These are phyloP conservation scores for Tirmania nivea DNA, from an alignment of 495 filamentous ascomycete genomes.

Conservation along the genomic window DNA sequence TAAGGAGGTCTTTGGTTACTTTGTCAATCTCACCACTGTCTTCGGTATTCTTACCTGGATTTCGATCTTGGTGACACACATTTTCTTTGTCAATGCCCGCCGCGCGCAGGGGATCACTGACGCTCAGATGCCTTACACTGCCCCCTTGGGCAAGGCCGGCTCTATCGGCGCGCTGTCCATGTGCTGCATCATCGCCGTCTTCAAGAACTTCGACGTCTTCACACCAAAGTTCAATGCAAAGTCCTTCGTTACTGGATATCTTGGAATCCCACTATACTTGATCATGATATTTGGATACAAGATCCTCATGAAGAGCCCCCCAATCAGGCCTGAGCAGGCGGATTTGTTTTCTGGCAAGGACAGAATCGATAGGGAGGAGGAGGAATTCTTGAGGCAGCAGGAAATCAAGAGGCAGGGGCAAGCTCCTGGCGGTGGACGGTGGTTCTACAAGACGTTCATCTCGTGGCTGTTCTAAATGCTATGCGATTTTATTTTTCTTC, in stretches of 20 bases:
- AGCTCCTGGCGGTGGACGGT: conserved; percentile 11
- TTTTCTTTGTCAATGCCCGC: conserved; percentile 55
- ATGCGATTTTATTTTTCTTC: not conserved
- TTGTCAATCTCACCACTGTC: conserved; percentile 64
- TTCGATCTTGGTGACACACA: conserved; percentile 62
- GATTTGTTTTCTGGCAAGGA: conserved; percentile 56
- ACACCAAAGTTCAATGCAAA: conserved; percentile 42
- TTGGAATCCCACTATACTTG: conserved; percentile 62
- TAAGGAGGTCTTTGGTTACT: conserved; percentile 54
- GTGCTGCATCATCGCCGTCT: conserved; percentile 48
- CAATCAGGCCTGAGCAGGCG: conserved; percentile 33
- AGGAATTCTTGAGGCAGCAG: conserved; percentile 38
- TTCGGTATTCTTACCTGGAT: conserved; percentile 70
- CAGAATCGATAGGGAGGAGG: conserved; percentile 51
- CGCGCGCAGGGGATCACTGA: conserved; percentile 48
- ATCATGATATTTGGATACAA: conserved; percentile 54
- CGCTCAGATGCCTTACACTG: conserved; percentile 43
- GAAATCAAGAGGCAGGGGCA: conserved; percentile 24
- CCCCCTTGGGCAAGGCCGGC: conserved; percentile 45
- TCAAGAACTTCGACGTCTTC: conserved; percentile 64
- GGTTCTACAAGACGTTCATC: conserved; percentile 42
- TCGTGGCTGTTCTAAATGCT: conserved; percentile 40
- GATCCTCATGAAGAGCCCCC: conserved; percentile 28
- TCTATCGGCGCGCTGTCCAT: conserved; percentile 46
- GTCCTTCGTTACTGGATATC: conserved; percentile 62